Conservation (phyloP, 1,284 basidiomycete species). For the Rhodofomes roseus region DNA sequence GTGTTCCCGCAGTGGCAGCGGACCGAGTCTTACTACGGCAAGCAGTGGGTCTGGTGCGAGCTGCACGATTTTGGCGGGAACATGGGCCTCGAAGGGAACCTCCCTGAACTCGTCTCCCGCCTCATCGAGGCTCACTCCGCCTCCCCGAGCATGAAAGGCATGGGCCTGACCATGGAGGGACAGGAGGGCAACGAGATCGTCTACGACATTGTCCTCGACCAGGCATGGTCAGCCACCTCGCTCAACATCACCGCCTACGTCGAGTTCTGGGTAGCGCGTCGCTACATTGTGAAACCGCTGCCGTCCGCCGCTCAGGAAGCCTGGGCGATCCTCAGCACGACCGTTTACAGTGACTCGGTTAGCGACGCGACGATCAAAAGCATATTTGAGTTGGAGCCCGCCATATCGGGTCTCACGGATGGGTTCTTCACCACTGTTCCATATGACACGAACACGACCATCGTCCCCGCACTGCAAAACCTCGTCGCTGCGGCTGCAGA, state of each 20-base stretch:
- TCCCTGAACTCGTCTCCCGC: constrained; percentile 30
- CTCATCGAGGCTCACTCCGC: constrained; percentile 30
- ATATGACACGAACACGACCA: constrained; percentile 35
- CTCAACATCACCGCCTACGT: constrained; percentile 32
- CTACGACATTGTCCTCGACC: constrained; percentile 39
- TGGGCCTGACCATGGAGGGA: constrained; percentile 40
- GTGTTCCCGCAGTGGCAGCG: constrained; percentile 40
- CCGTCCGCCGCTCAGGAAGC: constrained; percentile 29
- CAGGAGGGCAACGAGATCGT: constrained; percentile 43
- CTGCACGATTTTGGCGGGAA: constrained; percentile 41
- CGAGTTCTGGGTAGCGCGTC: constrained; percentile 32
- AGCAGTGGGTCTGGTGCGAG: constrained; percentile 42
- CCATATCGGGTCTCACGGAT: constrained; percentile 32
- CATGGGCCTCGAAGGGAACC: constrained; percentile 40
- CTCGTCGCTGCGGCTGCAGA: constrained; percentile 28
- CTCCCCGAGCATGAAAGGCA: constrained; percentile 34
- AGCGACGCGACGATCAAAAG: constrained; percentile 38
- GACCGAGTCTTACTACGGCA: constrained; percentile 36
- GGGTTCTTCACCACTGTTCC: constrained; percentile 32
- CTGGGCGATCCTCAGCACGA: constrained; percentile 35
- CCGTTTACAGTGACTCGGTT: constrained; percentile 35
- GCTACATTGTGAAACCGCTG: constrained; percentile 29
- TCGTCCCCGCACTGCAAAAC: constrained; percentile 34
- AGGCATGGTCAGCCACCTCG: constrained; percentile 35
- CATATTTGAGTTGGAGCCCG: constrained; percentile 35